A percentile compares a stretch with the other conserved stretches of the same genome.
These are phyloP conservation scores for Venturia pyrina DNA, from an alignment of 2,329 filamentous ascomycete genomes.

Conservation along the genomic window DNA sequence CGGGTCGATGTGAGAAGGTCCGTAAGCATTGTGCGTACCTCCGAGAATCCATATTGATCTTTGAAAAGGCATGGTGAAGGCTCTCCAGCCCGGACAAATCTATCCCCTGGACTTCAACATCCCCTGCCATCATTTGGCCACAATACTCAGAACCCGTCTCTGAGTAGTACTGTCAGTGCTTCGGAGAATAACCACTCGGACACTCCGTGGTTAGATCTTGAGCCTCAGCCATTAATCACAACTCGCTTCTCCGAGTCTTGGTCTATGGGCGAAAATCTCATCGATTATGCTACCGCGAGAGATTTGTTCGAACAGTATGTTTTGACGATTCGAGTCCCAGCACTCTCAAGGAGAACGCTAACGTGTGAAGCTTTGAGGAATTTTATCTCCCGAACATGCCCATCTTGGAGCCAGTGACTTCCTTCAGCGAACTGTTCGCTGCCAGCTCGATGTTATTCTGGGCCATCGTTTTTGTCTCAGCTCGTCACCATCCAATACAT, in stretches of 20 bases:
- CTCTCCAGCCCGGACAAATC: background rate
- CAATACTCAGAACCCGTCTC: background rate
- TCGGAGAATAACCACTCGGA: background rate
- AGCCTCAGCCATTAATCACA: background rate
- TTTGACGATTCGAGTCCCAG: background rate
- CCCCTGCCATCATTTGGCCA: background rate
- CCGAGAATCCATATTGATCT: background rate
- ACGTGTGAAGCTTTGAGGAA: slow-evolving; percentile 9
- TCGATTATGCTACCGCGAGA: background rate
- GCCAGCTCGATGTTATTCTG: slow-evolving; percentile 11
- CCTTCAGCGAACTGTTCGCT: background rate
- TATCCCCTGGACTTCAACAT: background rate
- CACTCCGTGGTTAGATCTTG: background rate
- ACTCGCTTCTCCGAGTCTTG: background rate
- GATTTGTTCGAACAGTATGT: background rate
- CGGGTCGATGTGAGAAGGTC: slow-evolving; percentile 11
- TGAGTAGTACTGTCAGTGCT: background rate
- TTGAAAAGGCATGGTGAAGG: background rate
- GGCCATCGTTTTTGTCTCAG: slow-evolving; percentile 9
- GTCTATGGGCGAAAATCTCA: background rate
- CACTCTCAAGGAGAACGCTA: background rate
- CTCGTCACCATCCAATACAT: slow-evolving; percentile 11
- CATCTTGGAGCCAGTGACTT: slow-evolving; percentile 12
- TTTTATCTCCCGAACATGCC: slow-evolving; percentile 11
- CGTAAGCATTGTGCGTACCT: background rate